A percentile compares a stretch with the other conserved stretches of the same genome.
These are phyloP conservation scores for Amborella trichopoda DNA, from an alignment of 164 flowering plant genomes.

Conservation along the genomic window DNA sequence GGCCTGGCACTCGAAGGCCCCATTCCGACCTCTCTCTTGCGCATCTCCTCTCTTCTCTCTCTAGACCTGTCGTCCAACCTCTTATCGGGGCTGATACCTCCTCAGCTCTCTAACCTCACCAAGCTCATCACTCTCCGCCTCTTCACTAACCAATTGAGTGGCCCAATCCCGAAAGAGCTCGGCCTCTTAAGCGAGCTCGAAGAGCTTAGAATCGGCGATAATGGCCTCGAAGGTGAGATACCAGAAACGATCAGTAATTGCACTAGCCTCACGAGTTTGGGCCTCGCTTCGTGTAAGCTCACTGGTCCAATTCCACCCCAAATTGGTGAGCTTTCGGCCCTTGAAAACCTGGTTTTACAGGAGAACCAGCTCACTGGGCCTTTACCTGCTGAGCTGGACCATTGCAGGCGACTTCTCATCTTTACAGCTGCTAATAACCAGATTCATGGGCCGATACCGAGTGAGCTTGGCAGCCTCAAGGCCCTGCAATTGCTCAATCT, in stretches of 20 bases:
- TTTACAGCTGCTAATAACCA: conserved; percentile 54
- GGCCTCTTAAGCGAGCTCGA: conserved; percentile 42
- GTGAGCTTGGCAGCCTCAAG: conserved; percentile 35
- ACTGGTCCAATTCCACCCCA: conserved; percentile 59
- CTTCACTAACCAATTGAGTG: conserved; percentile 69
- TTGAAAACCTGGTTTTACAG: conserved; percentile 49
- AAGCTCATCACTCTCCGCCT: conserved; percentile 52
- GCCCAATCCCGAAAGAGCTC: conserved; percentile 59
- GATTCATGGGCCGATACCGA: conserved; percentile 63
- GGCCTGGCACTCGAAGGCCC: conserved; percentile 56
- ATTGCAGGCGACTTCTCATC: conserved; percentile 45
- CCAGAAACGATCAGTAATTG: conserved; percentile 62
- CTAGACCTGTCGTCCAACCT: conserved; percentile 75
- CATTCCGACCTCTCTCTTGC: conserved; percentile 53
- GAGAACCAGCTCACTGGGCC: conserved; percentile 52
- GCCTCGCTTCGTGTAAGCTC: conserved; percentile 70
- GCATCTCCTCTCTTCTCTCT: conserved; percentile 38
- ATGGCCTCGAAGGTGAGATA: conserved; percentile 57
- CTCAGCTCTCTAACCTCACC: conserved; percentile 50
- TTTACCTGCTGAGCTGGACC: conserved; percentile 58
- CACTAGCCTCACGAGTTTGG: conserved; percentile 42
- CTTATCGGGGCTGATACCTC: conserved; percentile 76
- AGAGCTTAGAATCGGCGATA: conserved; percentile 75
- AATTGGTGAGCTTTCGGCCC: conserved; percentile 39
- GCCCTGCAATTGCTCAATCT: conserved; percentile 54